Percentiles rank a stretch among this genome's conserved stretches.
Conservation (phyloP, 495 filamentous ascomycete genomes). For the Penicillium chermesinum region DNA sequence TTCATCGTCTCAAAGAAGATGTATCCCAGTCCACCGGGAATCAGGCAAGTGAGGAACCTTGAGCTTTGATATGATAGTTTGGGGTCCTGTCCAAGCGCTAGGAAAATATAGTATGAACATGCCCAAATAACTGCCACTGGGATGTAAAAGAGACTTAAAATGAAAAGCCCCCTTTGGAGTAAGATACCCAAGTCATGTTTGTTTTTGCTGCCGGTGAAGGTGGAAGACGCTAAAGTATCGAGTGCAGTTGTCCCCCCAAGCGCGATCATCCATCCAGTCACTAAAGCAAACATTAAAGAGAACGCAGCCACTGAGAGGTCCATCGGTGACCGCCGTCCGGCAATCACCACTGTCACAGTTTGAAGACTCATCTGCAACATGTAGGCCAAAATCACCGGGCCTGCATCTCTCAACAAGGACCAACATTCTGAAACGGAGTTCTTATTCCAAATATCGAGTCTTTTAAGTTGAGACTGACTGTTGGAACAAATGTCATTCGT, state of each 20-base stretch:
- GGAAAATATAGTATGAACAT: conserved; percentile 72
- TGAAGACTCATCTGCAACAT: conserved; percentile 85
- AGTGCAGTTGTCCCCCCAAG: conserved; percentile 89
- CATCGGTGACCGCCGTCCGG: conserved; percentile 75
- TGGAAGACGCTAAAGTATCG: conserved; percentile 80
- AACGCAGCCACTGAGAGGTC: conserved; percentile 81
- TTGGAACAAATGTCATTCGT: not conserved
- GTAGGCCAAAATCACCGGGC: conserved; percentile 86
- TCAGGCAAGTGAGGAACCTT: conserved; percentile 68
- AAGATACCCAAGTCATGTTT: conserved; percentile 79
- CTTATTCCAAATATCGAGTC: not conserved
- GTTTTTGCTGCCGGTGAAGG: conserved; percentile 80
- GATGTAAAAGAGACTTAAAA: conserved; percentile 69
- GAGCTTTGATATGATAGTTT: conserved; percentile 71
- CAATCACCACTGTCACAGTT: conserved; percentile 77
- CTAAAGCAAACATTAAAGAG: conserved; percentile 91
- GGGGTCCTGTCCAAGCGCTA: conserved; percentile 71
- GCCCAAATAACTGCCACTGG: conserved; percentile 73
- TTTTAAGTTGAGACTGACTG: not conserved
- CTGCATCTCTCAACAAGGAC: conserved; percentile 60
- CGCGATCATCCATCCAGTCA: conserved; percentile 84
- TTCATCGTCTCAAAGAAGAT: conserved; percentile 90
- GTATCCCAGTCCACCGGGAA: conserved; percentile 84
- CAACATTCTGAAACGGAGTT: conserved; percentile 58
- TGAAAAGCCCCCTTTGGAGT: conserved; percentile 73